Percentiles rank a stretch among this genome's conserved stretches.
phyloP scores from a whole-genome alignment of 2,329 filamentous ascomycete genomes.

The Trichophyton verrucosum region DNA sequence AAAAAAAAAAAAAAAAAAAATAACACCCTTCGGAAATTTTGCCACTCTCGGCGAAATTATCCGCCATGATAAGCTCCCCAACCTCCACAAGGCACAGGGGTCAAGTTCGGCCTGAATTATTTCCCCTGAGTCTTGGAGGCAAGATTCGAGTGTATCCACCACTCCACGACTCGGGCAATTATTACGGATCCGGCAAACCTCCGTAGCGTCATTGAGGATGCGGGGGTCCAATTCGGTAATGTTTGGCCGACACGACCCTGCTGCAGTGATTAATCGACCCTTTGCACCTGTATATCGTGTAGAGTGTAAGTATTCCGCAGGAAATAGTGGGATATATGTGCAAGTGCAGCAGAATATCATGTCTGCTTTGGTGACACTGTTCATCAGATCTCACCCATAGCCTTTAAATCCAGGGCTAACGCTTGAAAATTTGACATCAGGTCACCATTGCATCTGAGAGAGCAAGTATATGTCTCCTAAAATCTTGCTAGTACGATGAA shows the following conservation, averaged over 20 bases:
- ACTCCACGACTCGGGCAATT: conserved; percentile 43
- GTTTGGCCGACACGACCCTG: conserved; percentile 46
- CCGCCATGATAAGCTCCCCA: conserved; percentile 62
- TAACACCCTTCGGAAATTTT: conserved; percentile 30
- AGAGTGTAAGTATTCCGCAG: conserved; percentile 46
- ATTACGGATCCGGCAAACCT: conserved; percentile 32
- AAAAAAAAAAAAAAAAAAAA: no score
- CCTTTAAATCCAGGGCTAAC: conserved; percentile 61
- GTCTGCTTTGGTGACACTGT: conserved; percentile 57
- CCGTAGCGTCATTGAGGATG: conserved; percentile 54
- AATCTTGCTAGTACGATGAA: conserved; percentile 34
- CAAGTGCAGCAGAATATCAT: conserved; percentile 86
- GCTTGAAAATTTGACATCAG: conserved; percentile 54
- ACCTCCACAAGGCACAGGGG: conserved; percentile 69
- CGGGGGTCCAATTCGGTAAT: conserved; percentile 79
- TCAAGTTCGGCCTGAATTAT: conserved; percentile 64
- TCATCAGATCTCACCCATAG: conserved; percentile 53
- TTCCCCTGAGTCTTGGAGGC: conserved; percentile 73
- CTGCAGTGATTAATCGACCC: conserved; percentile 33
- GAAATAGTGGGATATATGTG: conserved; percentile 61
- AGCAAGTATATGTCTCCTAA: conserved; percentile 44
- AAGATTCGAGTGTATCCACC: conserved; percentile 61
- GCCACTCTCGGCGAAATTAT: conserved; percentile 34
- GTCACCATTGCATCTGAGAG: conserved; percentile 48
- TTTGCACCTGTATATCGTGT: conserved; percentile 42